Base-by-base conservation (phyloP, 257 asterid genomes). In the Linaria vulgaris region DNA sequence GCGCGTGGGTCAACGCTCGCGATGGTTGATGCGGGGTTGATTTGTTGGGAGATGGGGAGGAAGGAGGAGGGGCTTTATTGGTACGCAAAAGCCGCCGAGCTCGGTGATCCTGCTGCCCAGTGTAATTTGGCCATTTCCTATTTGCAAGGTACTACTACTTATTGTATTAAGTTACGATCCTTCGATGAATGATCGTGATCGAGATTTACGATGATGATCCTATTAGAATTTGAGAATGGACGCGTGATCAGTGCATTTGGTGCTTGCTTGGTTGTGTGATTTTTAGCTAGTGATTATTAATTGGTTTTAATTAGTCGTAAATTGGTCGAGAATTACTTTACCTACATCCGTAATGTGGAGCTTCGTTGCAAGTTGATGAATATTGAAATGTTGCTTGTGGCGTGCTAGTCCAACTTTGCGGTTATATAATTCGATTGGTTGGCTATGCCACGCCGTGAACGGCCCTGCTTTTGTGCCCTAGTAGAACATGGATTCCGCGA, bases 1-100 rank as follows among this genome's bases (percentile, higher is more conserved):
- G 87, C 88, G 79, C 87, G 92, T 74, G 97, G 97, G 59, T 87
- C 95, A 22, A 75, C 94, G 20, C 82, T 83, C 20, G 86, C 95
- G 11, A 83, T 90, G 97, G 95, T 90, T 60, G 97, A 90, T 56
- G 91, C 94, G 7, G 97, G 96, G 0, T 73, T 83, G 82, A 25
- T 83, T 8, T 88, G 78, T 57, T 90, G 95, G 96, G 95, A 85
- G 65, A 69, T 77, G 80, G 96, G 95, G 72, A 71, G 59, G 13
- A 83, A 53, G 30, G 88, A 79, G 3, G 72, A 79, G 53, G 95
- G 87, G 9, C 43, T 87, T 54, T 47, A 62, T 24, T 85, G 82
- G 81, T 90, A 82, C 6, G 50, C 71, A 64, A 82, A 67, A 63
- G 97, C 97, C 47, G 91, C 95, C 34, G 82, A 78, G 75, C 84